Evolutionary conservation across 495 filamentous ascomycete species (phyloP).

Genomic region (Aspergillus olivimuriae): DNA sequence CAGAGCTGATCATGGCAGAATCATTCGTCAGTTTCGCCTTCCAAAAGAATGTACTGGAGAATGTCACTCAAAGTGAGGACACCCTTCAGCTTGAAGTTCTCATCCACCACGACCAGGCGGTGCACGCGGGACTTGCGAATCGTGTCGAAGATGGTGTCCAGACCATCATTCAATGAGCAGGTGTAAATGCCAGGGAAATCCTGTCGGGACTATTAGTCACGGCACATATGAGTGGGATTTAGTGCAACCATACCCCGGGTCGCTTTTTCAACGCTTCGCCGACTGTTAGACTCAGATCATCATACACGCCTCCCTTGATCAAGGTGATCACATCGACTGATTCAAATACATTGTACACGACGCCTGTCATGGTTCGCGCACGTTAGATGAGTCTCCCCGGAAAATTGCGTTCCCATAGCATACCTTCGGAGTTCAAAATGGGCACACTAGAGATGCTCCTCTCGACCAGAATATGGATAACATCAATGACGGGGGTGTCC

Average conservation of each 20-base stretch:
- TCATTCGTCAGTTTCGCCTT: constrained; percentile 58
- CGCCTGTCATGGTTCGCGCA: constrained; percentile 42
- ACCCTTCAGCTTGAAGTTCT: constrained; percentile 75
- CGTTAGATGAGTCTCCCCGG: no score
- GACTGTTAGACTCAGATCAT: constrained; percentile 79
- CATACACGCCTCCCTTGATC: constrained; percentile 89
- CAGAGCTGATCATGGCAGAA: constrained; percentile 22
- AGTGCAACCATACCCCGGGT: constrained; percentile 51
- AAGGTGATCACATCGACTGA: constrained; percentile 94
- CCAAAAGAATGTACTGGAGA: constrained; percentile 85
- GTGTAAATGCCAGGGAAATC: constrained; percentile 97
- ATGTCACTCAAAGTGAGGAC: constrained; percentile 95
- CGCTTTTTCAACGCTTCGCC: constrained; percentile 87
- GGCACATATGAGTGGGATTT: neutral
- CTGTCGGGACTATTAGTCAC: constrained; percentile 25
- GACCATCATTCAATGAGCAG: constrained; percentile 81
- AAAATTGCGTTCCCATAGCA: no score
- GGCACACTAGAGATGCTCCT: constrained; percentile 92
- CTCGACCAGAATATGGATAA: constrained; percentile 90
- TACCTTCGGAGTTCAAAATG: constrained; percentile 77
- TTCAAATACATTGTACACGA: constrained; percentile 94
- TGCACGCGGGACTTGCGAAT: constrained; percentile 93
- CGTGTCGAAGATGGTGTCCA: constrained; percentile 95
- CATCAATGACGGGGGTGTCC: constrained; percentile 90
- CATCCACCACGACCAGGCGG: constrained; percentile 86